Evolutionary conservation across 345 rosid genomes (phyloP), one percentile per base, ranked within the genome.

Genomic region (Boechera retrofracta): DNA sequence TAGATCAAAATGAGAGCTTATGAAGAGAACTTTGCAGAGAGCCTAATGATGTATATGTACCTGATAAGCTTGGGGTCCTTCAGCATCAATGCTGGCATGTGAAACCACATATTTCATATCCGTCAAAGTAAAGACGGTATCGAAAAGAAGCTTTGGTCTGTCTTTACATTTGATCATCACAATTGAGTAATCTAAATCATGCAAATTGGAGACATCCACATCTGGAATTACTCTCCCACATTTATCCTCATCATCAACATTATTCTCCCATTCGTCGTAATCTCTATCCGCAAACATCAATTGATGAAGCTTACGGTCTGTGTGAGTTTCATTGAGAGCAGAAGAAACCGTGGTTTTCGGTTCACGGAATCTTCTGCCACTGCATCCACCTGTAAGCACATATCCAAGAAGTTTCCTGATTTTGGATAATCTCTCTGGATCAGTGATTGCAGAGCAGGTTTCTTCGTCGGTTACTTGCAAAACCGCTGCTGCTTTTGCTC

Each of bases 251-350:
- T 77, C 70, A 61, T 77, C 86, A 41, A 44, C 79, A 28, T 83
- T 83, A 33, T 79, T 83, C 53, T 78, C 86, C 9, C 67, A 72
- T 44, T 90, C 86, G 6, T 89, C 92, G 10, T 90, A 94, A 75
- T 94, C 98, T 81, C 98, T 85, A 72, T 87, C 97, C 1, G 91
- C 97, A 83, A 90, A 88, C 97, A 94, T 89, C 95, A 94, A 67
- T 60, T 94, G 98, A 82, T 94, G 98, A 79, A 94, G 93, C 87
- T 97, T 85, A 74, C 98, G 85, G 9, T 91, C 97, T 0, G 85
- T 84, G 79, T 87, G 86, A 41, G 91, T 88, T 45, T 77, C 80
- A 16, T 82, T 85, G 5, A 62, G 66, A 41, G 90, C 80, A 74
- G 79, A 57, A 33, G 89, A 84, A 66, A 92, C 87, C 21, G 73